Percentiles rank a stretch among this genome's conserved stretches.
phyloP scores from a whole-genome alignment of 176 grass and related monocot genomes.

The Urochloa ruziziensis region DNA sequence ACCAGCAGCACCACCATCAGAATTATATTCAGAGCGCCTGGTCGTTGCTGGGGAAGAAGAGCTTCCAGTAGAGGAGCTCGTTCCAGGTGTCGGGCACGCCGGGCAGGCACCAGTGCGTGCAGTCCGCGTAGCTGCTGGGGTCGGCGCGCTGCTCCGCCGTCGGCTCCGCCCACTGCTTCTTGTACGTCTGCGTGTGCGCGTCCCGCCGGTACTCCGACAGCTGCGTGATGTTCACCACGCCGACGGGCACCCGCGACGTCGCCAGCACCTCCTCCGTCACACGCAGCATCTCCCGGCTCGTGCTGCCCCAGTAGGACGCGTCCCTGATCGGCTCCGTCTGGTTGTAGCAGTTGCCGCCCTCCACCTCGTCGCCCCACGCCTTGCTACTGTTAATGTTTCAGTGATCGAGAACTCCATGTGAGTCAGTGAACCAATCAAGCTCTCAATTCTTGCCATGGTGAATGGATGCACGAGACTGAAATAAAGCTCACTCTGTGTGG shows the following conservation, averaged over 20 bases:
- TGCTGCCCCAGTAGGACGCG: constrained; percentile 39
- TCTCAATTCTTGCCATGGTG: too few relatives aligned
- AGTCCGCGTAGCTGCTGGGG: constrained; percentile 65
- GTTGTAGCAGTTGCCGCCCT: constrained; percentile 55
- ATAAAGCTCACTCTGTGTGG: constrained; percentile 42
- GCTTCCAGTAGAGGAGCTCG: constrained; percentile 67
- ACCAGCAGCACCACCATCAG: too few relatives aligned
- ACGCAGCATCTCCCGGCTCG: constrained; percentile 45
- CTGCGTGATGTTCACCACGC: constrained; percentile 61
- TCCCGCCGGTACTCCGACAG: constrained; percentile 61
- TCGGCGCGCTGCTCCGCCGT: constrained; percentile 51
- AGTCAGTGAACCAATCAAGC: background rate
- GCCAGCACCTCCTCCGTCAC: constrained; percentile 42
- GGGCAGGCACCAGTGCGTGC: constrained; percentile 79
- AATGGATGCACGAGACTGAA: too few relatives aligned
- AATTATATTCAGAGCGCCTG: constrained; percentile 28
- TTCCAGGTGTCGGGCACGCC: constrained; percentile 80
- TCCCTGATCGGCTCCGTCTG: constrained; percentile 45
- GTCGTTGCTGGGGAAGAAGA: constrained; percentile 62
- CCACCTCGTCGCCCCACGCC: constrained; percentile 44
- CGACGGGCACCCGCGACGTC: constrained; percentile 44
- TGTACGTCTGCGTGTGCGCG: constrained; percentile 62
- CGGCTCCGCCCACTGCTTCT: constrained; percentile 37
- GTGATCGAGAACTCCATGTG: background rate
- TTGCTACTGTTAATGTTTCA: constrained; percentile 21